Base-by-base conservation (phyloP, 352 stramenopile genomes). In the Globisporangium nunn region DNA sequence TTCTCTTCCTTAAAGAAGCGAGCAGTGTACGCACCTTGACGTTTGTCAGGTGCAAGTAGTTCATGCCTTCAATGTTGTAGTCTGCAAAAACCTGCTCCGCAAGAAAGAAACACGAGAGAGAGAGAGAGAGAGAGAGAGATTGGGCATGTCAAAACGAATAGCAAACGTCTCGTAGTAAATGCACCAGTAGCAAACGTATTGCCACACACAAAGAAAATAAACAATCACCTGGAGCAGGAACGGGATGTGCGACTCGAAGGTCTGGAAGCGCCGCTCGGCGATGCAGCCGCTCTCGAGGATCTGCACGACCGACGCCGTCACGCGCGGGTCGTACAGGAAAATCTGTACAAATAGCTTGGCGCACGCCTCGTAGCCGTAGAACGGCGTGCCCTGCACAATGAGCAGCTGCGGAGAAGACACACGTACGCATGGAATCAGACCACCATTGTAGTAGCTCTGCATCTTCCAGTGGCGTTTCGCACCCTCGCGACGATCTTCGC, bases 1-100 rank as follows among this genome's bases (percentile, higher is more conserved):
- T 23, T 23, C 23, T 23, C 23, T 23, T 23, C 23, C 23, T 23
- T 23, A 23, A 23, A 23, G 23, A 23, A 23, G 23, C 18, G 15
- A 18, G 12, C 2, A n/a, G 12, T 28, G 40, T 30, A 50, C 58
- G 33, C 64, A 90, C 77, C 64, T 84, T 91, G 40, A 81, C 69
- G 41, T 91, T 78, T 28, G 69, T 68, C 15, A 96, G 63, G 52
- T 83, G 74, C 23, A 96, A 61, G 10, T 74, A 71, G 62, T 91
- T 96, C 85, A 96, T 96, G n/a, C 89, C 89, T 75, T 95, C 87
- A 35, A 97, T 94, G 41, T 93, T 91, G 70, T 96, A 95, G 63
- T 97, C 89, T 1, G 88, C 85, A 72, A 96, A 96, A 5, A 93
- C 72, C 79, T 94, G 39, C 10, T 8, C 17, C n/a, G 37, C 28